Percentiles rank a stretch among this genome's conserved stretches.
These are phyloP conservation scores for Tetrahymena elliotti DNA, from an alignment of 73 alveolate species.

Conservation along the genomic window DNA sequence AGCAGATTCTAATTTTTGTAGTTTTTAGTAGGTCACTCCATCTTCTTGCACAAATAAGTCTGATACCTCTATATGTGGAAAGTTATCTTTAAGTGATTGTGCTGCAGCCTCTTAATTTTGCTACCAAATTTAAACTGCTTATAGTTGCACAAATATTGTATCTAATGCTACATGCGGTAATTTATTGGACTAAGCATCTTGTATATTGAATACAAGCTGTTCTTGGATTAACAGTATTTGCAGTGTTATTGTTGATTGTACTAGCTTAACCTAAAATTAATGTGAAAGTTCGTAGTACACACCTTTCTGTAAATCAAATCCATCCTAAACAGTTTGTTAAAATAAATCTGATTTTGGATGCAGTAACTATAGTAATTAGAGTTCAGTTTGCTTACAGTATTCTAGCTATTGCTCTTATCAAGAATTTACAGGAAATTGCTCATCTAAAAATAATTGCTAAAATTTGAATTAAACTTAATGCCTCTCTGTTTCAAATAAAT, in stretches of 20 bases:
- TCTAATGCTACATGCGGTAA: not conserved
- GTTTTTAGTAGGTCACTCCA: not conserved
- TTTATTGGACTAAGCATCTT: not conserved
- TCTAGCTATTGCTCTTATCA: not conserved
- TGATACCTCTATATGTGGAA: not conserved
- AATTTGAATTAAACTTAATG: not conserved
- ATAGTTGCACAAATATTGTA: not conserved
- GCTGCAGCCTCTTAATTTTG: not conserved
- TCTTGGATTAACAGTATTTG: not conserved
- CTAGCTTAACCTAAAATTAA: not conserved
- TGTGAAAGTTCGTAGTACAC: not conserved
- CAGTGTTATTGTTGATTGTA: not conserved
- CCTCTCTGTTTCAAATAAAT: not conserved
- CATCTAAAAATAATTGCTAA: not conserved
- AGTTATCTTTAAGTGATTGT: not conserved
- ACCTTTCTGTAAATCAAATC: not conserved
- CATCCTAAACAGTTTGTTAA: not conserved
- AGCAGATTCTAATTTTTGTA: not conserved
- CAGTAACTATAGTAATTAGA: not conserved
- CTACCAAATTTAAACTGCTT: not conserved
- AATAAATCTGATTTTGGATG: not conserved
- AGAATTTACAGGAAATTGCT: not conserved
- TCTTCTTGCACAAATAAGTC: not conserved
- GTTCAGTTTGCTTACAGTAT: not conserved
- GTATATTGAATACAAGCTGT: not conserved